Base-by-base conservation (phyloP, 345 rosid species). In the Linum lewisii region DNA sequence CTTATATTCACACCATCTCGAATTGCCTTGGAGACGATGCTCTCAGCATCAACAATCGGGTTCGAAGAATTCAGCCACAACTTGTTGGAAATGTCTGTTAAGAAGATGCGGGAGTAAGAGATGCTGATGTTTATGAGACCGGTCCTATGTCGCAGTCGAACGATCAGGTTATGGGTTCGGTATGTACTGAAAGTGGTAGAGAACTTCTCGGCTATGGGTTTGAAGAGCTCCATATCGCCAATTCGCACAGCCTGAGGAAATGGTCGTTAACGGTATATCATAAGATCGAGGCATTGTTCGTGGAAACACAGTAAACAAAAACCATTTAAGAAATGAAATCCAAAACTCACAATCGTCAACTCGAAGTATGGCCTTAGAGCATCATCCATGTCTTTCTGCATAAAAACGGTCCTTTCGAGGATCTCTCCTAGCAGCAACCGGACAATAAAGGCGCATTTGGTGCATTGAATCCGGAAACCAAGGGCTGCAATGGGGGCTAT, bases 201-300 rank as follows among this genome's bases (percentile, higher is more conserved):
- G 73, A 86, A 92, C 65, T 71, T 86, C 51, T 88, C 95, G 5
- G 88, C 93, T 15, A 86, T 81, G 6, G 60, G 72, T 64, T 79
- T 78, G 49, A 88, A 92, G 58, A 88, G 81, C 79, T 91, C 98
- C 81, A 91, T 74, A 71, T 91, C 95, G 20, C 98, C 98, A 62
- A 86, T 83, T 23, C 84, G 72, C 51, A 92, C 93, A 72, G 96
- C 98, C 96, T 86, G 73, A 47, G 36, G 7, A 11, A 44, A 34
- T 34, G 38, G n/a, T n/a, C n/a, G n/a, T n/a, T n/a, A n/a, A n/a
- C n/a, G n/a, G n/a, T n/a, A n/a, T n/a, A n/a, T n/a, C n/a, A n/a
- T n/a, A n/a, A n/a, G n/a, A n/a, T n/a, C n/a, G n/a, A n/a, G n/a
- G n/a, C n/a, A n/a, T n/a, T n/a, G n/a, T n/a, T n/a, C n/a, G n/a